These are phyloP conservation scores for Daldinia sp. DNA, from an alignment of 2,329 filamentous ascomycete genomes.

Conservation along the genomic window DNA sequence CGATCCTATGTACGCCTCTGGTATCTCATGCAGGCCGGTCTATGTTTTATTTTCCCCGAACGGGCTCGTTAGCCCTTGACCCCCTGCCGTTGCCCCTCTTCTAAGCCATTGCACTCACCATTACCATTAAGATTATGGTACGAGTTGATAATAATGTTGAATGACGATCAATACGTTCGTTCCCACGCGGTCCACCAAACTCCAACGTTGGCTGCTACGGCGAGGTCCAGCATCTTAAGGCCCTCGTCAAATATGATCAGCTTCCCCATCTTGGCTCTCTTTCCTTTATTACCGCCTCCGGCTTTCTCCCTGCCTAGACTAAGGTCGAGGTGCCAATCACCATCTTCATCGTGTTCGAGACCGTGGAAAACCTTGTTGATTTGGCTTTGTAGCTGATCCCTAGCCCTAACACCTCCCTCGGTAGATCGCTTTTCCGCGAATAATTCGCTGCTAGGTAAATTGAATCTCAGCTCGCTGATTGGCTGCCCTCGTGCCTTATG, in stretches of 20 bases:
- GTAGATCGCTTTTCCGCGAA: constrained; percentile 55
- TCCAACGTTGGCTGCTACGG: constrained; percentile 91
- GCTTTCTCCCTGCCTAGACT: constrained; percentile 85
- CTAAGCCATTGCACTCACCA: background rate
- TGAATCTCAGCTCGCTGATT: constrained; percentile 91
- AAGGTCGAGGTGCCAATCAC: constrained; percentile 70
- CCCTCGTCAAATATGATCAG: constrained; percentile 90
- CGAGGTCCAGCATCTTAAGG: constrained; percentile 92
- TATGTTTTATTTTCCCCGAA: constrained; percentile 10
- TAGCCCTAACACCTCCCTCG: constrained; percentile 52
- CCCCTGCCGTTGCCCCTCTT: background rate
- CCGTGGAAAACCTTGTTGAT: constrained; percentile 47
- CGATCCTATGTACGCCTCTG: constrained; percentile 27
- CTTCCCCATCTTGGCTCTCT: constrained; percentile 92
- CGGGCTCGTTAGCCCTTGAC: background rate
- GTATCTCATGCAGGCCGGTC: constrained; percentile 37
- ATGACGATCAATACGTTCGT: constrained; percentile 52
- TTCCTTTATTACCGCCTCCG: constrained; percentile 86
- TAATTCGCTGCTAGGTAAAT: constrained; percentile 74
- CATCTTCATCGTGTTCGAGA: constrained; percentile 55
- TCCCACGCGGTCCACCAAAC: constrained; percentile 95
- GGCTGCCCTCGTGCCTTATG: constrained; percentile 50
- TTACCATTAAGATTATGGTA: background rate
- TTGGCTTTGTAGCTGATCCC: constrained; percentile 56
- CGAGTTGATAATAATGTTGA: background rate